Base-by-base conservation (phyloP, 768 basidiomycete genomes). In the Heimioporus sp. region DNA sequence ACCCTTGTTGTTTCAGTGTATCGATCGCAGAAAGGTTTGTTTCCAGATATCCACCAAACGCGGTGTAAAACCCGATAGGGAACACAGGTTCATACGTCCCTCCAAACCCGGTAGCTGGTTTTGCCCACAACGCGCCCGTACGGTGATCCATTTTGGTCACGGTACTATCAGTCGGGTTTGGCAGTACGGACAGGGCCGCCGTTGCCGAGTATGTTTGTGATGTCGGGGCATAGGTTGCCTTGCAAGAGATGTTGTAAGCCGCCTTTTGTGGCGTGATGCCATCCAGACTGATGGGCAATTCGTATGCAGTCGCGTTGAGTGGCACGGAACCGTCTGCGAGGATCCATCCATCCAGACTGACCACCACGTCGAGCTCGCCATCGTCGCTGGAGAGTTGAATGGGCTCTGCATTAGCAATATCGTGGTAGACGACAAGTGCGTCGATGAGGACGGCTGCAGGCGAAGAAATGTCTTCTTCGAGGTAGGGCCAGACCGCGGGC, bases 61-160 rank as follows among this genome's bases (percentile, higher is more conserved):
- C 64, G 0, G 78, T 83, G 59, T 73, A 74, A 50, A 72, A 75
- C 15, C 73, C 73, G 70, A 68, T 65, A 31, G 68, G 82, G 63
- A 65, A 78, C 1, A 87, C 74, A 1, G 80, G 77, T 20, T 78
- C 73, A 55, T 78, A 84, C 8, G 67, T 55, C 11, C 79, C 77
- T 12, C 73, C 74, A 40, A 68, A 63, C n/a, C 82, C 81, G 40
- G 73, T 73, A 0, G 79, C 74, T 9, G 79, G 79, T 42, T 75
- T 68, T 2, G 80, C 82, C 36, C 82, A 60, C 37, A 85, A 52
- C 1, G 76, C 80, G 4, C 83, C 83, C 5, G 81, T 84, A 31
- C 81, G 74, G 45, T 79, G 66, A 61, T 83, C 82, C 76, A 83
- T 80, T 59, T 83, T 85, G 0, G 82, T 82, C n/a, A 81, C 82